These are phyloP conservation scores for Dentiscutata heterogama DNA, from an alignment of 371 early-diverging fungal genomes.

Conservation along the genomic window DNA sequence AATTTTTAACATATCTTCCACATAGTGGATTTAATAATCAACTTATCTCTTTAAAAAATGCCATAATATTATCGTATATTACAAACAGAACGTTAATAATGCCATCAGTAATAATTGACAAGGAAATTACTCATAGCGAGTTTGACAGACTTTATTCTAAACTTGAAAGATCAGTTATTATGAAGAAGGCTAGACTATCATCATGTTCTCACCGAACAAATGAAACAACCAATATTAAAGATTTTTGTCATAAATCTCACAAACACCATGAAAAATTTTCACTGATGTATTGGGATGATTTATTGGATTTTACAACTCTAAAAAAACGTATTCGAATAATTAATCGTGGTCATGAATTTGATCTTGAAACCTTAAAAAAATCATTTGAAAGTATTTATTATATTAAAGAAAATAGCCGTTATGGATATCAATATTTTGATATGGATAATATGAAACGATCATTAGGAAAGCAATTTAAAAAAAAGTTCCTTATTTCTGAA, in stretches of 20 bases:
- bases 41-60: constrained; percentile 65
- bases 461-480: background rate
- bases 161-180: background rate
- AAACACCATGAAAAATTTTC: background rate
- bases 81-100: constrained; percentile 66
- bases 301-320: background rate
- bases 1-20: constrained; percentile 64
- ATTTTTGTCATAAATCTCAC: background rate
- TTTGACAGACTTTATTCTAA: background rate
- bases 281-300: constrained; percentile 14
- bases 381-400: background rate
- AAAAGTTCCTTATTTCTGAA: background rate
- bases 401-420: background rate
- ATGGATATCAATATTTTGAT: constrained; percentile 8
- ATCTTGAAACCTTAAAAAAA: background rate
- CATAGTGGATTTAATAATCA: constrained; percentile 75
- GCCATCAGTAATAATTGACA: constrained; percentile 57
- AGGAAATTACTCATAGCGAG: background rate
- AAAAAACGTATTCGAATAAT: background rate
- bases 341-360: constrained; percentile 14
- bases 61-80: constrained; percentile 60
- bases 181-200: background rate
- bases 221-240: background rate
- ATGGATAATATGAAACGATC: background rate
- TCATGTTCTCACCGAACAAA: no score